phyloP scores from a whole-genome alignment of 805 yeast genomes.

The Barnettozyma siamensis region DNA sequence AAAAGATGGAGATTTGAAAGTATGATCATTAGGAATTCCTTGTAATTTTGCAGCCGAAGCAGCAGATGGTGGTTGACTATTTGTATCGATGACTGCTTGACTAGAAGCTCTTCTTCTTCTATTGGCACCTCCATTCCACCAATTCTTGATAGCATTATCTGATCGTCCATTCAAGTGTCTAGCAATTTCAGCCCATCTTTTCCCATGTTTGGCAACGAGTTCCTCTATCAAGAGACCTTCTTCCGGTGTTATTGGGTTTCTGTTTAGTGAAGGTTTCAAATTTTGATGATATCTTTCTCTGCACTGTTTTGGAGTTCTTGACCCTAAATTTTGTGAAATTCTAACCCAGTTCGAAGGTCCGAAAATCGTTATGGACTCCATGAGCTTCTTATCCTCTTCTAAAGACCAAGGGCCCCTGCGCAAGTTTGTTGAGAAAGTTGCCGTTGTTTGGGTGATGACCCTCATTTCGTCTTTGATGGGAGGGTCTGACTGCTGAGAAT shows the following conservation, averaged over 20 bases:
- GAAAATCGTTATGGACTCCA: slow-evolving; percentile 60
- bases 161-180: slow-evolving; percentile 80
- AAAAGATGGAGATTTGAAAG: slow-evolving; percentile 11
- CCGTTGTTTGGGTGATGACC: background rate
- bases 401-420: slow-evolving; percentile 89
- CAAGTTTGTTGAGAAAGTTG: slow-evolving; percentile 7
- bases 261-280: slow-evolving; percentile 75
- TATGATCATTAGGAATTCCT: slow-evolving; percentile 1
- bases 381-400: slow-evolving; percentile 67
- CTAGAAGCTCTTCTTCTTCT: slow-evolving; percentile 57
- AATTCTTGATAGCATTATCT: slow-evolving; percentile 89
- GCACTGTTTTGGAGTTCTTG: slow-evolving; percentile 88
- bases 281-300: slow-evolving; percentile 90
- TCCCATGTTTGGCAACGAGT: slow-evolving; percentile 73
- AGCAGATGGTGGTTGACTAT: background rate
- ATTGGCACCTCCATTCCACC: slow-evolving; percentile 97
- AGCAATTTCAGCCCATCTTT: slow-evolving; percentile 92
- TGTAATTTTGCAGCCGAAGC: background rate
- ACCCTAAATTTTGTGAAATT: slow-evolving; percentile 63
- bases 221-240: slow-evolving; percentile 81
- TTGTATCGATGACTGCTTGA: slow-evolving; percentile 19
- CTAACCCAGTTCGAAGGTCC: slow-evolving; percentile 90
- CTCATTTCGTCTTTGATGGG: slow-evolving; percentile 1
- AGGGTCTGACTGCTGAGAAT: background rate
- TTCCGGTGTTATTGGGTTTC: slow-evolving; percentile 76